A percentile compares a stretch with the other conserved stretches of the same genome.
Evolutionary conservation across 2,329 filamentous ascomycete species (phyloP).

Genomic region (Trichoderma koningiopsis): DNA sequence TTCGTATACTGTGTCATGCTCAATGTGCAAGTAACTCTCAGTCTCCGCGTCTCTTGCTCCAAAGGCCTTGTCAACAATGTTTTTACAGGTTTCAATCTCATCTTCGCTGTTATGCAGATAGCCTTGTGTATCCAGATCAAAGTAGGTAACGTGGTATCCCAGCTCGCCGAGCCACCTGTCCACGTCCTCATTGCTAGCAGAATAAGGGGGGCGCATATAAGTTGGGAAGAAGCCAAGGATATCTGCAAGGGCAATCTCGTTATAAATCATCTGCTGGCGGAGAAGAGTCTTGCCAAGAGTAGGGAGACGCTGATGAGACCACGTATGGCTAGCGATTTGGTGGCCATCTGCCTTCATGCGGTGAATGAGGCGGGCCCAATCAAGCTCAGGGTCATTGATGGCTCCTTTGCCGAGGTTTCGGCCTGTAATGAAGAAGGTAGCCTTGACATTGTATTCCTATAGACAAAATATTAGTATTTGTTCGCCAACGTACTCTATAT

Average conservation of each 20-base stretch:
- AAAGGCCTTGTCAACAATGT: conserved; percentile 41
- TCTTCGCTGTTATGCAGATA: conserved; percentile 56
- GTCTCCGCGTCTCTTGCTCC: conserved; percentile 36
- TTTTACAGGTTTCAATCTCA: conserved; percentile 50
- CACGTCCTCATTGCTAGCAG: conserved; percentile 45
- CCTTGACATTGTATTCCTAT: conserved; percentile 39
- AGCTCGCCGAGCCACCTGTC: conserved; percentile 46
- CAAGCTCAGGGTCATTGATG: conserved; percentile 44
- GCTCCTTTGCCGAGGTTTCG: conserved; percentile 44
- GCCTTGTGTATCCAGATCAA: conserved; percentile 63
- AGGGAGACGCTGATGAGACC: conserved; percentile 49
- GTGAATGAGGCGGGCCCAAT: conserved; percentile 41
- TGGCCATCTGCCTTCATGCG: conserved; percentile 58
- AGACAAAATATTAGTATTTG: neutral
- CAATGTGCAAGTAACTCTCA: conserved; percentile 54
- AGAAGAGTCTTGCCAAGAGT: conserved; percentile 39
- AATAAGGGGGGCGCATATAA: conserved; percentile 51
- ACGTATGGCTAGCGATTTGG: conserved; percentile 60
- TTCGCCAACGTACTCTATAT: accelerated
- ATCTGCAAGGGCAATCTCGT: conserved; percentile 47
- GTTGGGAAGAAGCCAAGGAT: conserved; percentile 46
- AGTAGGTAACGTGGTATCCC: conserved; percentile 62
- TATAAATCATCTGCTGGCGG: conserved; percentile 45
- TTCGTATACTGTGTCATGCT: conserved; percentile 53
- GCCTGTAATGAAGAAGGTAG: conserved; percentile 44